These are phyloP conservation scores for Podospora australis DNA, from an alignment of 495 filamentous ascomycete species.

Conservation along the genomic window DNA sequence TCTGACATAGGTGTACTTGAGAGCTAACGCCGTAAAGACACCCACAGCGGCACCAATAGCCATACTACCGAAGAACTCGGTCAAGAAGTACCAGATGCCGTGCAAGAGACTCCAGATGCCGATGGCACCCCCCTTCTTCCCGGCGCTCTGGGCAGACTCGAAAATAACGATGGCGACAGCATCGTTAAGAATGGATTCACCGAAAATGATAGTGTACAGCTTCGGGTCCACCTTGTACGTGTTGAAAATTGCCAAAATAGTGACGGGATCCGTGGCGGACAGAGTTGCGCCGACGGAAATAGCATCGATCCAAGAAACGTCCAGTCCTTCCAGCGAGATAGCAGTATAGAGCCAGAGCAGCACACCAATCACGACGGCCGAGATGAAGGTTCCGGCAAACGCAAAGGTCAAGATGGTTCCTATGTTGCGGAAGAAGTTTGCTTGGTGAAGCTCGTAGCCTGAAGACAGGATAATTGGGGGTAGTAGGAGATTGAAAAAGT, in stretches of 20 bases:
- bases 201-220: constrained; percentile 96
- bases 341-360: constrained; percentile 84
- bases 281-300: constrained; percentile 93
- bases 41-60: constrained; percentile 82
- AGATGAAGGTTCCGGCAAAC: constrained; percentile 95
- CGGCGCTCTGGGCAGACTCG: constrained; percentile 87
- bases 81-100: constrained; percentile 87
- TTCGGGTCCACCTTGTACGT: constrained; percentile 98
- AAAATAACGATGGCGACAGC: constrained; percentile 97
- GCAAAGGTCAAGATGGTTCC: constrained; percentile 98
- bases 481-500: constrained; percentile 97
- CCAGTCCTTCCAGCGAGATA: constrained; percentile 75
- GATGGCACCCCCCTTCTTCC: constrained; percentile 54
- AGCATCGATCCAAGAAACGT: constrained; percentile 86
- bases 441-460: constrained; percentile 95
- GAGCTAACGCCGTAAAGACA: constrained; percentile 72
- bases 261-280: constrained; percentile 94
- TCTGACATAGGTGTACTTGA: constrained; percentile 90
- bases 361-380: constrained; percentile 82
- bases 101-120: constrained; percentile 75
- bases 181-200: constrained; percentile 96
- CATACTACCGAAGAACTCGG: constrained; percentile 92
- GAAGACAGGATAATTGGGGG: constrained; percentile 96
- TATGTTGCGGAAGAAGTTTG: constrained; percentile 97
- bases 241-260: constrained; percentile 97